Evolutionary conservation across 257 asterid species (phyloP).

Genomic region (Scutellaria galericulata): DNA sequence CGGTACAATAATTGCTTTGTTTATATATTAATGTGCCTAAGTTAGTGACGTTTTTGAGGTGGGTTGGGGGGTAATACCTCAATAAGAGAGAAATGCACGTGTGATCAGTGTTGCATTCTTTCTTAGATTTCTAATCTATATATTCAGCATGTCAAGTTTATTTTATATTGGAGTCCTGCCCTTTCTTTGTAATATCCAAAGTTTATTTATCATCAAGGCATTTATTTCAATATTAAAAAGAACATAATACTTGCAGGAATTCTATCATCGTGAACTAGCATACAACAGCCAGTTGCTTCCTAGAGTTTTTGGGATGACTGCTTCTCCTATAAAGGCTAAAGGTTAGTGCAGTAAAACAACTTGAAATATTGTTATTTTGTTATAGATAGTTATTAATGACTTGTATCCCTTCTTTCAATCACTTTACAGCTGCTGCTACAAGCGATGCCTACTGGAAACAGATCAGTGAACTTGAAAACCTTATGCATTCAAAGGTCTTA

Average conservation of each 20-base stretch:
- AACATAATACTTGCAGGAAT: slow-evolving; percentile 54
- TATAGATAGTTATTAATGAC: background rate
- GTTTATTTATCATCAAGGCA: background rate
- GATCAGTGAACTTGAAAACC: slow-evolving; percentile 68
- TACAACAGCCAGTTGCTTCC: slow-evolving; percentile 52
- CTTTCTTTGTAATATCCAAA: background rate
- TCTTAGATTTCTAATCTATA: background rate
- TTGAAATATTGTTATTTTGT: background rate
- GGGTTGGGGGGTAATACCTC: background rate
- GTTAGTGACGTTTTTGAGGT: background rate
- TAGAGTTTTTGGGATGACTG: slow-evolving; percentile 92
- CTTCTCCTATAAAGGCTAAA: slow-evolving; percentile 92
- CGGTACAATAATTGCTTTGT: slow-evolving; percentile 44
- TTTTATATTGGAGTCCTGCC: background rate
- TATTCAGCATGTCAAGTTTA: background rate
- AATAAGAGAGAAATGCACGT: background rate
- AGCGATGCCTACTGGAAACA: slow-evolving; percentile 48
- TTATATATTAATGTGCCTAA: background rate
- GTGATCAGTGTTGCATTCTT: background rate
- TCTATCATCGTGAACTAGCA: slow-evolving; percentile 56
- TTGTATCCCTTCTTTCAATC: slow-evolving; percentile 19
- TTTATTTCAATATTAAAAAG: background rate
- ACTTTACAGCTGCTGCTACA: slow-evolving; percentile 52
- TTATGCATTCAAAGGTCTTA: slow-evolving; percentile 85
- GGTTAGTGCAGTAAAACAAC: slow-evolving; percentile 42